A percentile compares a stretch with the other conserved stretches of the same genome.
Conservation (phyloP, 139 green algal species). For the Tetradesmus lagerheimii region DNA sequence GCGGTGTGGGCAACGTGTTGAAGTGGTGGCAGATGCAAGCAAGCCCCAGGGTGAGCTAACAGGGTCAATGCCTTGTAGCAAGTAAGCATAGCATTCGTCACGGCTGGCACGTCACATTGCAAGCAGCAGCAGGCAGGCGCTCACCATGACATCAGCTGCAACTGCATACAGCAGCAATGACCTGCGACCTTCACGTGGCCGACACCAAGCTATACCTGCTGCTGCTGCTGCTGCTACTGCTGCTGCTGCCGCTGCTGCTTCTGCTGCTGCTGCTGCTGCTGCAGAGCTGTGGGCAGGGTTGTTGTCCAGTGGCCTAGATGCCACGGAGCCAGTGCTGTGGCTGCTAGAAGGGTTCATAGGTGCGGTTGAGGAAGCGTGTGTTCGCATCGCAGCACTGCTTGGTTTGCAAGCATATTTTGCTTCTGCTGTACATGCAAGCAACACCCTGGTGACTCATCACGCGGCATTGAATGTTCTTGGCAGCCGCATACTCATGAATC, state of each 20-base stretch:
- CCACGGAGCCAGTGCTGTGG: not conserved
- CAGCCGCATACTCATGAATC: no score
- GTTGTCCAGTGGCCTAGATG: not conserved
- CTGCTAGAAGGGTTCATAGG: conserved; percentile 33
- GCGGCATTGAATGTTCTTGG: no score
- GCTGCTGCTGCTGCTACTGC: conserved; percentile 21
- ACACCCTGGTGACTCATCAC: no score
- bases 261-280: conserved; percentile 22
- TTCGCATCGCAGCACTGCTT: no score
- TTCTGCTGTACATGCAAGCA: no score
- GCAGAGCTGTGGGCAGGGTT: conserved; percentile 7
- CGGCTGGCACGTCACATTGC: no score
- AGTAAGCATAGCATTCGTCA: no score
- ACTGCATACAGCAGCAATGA: not conserved
- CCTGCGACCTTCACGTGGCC: no score
- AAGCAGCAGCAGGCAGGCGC: no score
- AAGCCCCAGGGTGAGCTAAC: conserved; percentile 23
- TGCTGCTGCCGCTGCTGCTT: conserved; percentile 10
- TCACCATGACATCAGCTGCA: no score
- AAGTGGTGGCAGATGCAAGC: conserved; percentile 27
- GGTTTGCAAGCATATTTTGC: no score
- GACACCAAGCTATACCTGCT: not conserved
- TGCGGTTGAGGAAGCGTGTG: not conserved
- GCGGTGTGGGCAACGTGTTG: not conserved
- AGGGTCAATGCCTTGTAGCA: no score